A percentile compares a stretch with the other conserved stretches of the same genome.
Evolutionary conservation across 208 protist species (phyloP).

Genomic region (Leishmania braziliensis): DNA sequence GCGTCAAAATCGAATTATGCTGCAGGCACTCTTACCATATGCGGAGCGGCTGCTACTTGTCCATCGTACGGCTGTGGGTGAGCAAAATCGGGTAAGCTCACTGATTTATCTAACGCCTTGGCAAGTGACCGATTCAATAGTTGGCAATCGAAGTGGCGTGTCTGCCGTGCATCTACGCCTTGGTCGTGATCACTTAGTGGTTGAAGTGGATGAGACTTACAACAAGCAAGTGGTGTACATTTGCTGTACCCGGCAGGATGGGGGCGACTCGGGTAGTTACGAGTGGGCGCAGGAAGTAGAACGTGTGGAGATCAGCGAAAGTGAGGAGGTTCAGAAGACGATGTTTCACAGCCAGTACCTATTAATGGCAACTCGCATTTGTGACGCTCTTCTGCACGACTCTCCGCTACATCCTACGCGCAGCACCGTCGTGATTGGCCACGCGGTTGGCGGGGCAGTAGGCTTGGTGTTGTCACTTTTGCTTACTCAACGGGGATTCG

Average conservation of each 20-base stretch:
- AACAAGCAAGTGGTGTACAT: conserved; percentile 88
- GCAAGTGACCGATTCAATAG: conserved; percentile 76
- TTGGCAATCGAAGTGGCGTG: conserved; percentile 70
- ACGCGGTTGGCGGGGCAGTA: conserved; percentile 78
- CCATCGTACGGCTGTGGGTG: conserved; percentile 61
- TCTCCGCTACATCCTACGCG: conserved; percentile 75
- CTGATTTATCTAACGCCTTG: conserved; percentile 54
- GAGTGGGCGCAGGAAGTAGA: conserved; percentile 73
- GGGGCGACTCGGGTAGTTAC: conserved; percentile 45
- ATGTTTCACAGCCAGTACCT: conserved; percentile 70
- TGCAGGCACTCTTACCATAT: conserved; percentile 75
- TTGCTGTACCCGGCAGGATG: conserved; percentile 39
- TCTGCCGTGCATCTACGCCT: conserved; percentile 69
- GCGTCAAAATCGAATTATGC: conserved; percentile 87
- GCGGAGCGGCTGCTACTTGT: conserved; percentile 70
- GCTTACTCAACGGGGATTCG: conserved; percentile 63
- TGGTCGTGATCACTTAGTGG: conserved; percentile 67
- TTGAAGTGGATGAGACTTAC: conserved; percentile 81
- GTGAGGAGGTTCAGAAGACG: conserved; percentile 72
- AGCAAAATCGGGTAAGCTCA: conserved; percentile 28
- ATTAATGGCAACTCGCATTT: conserved; percentile 52
- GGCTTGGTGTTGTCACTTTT: conserved; percentile 58
- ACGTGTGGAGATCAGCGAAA: conserved; percentile 68
- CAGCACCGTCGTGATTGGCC: conserved; percentile 76
- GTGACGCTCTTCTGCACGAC: conserved; percentile 60